Conservation (phyloP, 2,329 filamentous ascomycete genomes). For the Alternaria sp. region DNA sequence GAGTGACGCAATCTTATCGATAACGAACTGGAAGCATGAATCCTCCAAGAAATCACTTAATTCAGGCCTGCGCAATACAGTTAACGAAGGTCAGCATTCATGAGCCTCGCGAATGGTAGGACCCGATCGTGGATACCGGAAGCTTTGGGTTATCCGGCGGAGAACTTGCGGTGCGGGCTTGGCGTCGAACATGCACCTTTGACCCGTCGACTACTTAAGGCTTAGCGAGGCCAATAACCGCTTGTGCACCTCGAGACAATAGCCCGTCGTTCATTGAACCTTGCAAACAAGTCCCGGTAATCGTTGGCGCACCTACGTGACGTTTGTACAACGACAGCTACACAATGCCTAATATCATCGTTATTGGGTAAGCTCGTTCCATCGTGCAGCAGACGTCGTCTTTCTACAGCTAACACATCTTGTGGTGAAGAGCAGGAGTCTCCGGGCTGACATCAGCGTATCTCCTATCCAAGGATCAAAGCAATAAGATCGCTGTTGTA, state of each 20-base stretch:
- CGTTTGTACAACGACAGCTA: neutral
- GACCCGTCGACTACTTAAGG: neutral
- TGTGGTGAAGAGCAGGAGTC: constrained; percentile 66
- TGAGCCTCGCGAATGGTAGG: neutral
- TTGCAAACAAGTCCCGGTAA: neutral
- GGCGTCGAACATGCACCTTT: neutral
- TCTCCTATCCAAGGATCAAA: constrained; percentile 57
- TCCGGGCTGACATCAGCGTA: constrained; percentile 72
- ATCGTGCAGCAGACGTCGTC: neutral
- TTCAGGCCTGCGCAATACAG: neutral
- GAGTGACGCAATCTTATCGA: neutral
- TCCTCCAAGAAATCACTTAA: neutral
- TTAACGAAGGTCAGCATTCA: neutral
- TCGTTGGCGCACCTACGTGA: neutral
- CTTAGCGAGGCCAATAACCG: neutral
- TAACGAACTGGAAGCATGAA: neutral
- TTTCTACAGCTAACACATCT: neutral
- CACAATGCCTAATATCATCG: constrained; percentile 49
- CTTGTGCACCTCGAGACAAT: neutral
- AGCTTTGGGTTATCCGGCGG: constrained; percentile 1
- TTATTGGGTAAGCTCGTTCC: constrained; percentile 53
- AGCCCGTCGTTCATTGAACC: neutral
- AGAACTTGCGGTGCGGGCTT: constrained; percentile 2
- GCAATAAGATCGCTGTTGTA: constrained; percentile 57
- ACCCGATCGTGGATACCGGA: neutral